A percentile compares a stretch with the other conserved stretches of the same genome.
Evolutionary conservation across 768 basidiomycete species (phyloP).

Genomic region (Macrocybe gigantea): DNA sequence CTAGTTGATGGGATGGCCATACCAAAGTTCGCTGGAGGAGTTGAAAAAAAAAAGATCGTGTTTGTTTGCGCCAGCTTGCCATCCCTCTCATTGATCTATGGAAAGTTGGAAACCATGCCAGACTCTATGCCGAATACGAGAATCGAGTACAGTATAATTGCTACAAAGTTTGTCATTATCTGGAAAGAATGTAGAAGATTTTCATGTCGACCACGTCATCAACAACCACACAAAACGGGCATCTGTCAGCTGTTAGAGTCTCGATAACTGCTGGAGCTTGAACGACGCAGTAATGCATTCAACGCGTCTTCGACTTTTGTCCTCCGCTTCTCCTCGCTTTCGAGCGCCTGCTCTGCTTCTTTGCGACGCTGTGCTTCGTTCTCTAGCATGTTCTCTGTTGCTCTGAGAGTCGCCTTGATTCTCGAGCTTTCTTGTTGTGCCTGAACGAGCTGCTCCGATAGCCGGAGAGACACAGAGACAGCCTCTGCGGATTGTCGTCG

Average conservation of each 20-base stretch:
- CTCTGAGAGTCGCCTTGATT: conserved; percentile 46
- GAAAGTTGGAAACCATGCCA: too few species aligned
- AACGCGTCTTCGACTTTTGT: conserved; percentile 46
- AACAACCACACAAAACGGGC: too few species aligned
- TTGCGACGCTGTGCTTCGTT: conserved; percentile 52
- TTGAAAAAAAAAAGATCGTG: neutral
- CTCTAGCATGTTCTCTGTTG: conserved; percentile 53
- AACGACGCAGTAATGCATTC: conserved; percentile 24
- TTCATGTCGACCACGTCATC: too few species aligned
- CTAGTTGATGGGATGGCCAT: conserved; percentile 31
- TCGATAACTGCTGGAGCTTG: neutral
- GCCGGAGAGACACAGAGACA: conserved; percentile 52
- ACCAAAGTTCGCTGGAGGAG: conserved; percentile 11
- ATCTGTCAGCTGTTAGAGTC: too few species aligned
- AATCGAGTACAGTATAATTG: too few species aligned
- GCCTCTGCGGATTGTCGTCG: conserved; percentile 67
- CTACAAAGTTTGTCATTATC: too few species aligned
- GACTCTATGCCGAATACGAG: too few species aligned
- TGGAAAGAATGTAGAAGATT: too few species aligned
- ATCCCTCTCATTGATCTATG: too few species aligned
- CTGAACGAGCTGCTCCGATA: conserved; percentile 67
- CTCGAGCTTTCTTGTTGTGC: conserved; percentile 57
- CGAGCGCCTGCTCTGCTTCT: conserved; percentile 49
- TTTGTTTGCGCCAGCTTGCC: conserved; percentile 6
- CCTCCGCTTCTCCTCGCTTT: conserved; percentile 43